These are phyloP conservation scores for Fistulinella prunicolor DNA, from an alignment of 768 basidiomycete genomes.

Conservation along the genomic window DNA sequence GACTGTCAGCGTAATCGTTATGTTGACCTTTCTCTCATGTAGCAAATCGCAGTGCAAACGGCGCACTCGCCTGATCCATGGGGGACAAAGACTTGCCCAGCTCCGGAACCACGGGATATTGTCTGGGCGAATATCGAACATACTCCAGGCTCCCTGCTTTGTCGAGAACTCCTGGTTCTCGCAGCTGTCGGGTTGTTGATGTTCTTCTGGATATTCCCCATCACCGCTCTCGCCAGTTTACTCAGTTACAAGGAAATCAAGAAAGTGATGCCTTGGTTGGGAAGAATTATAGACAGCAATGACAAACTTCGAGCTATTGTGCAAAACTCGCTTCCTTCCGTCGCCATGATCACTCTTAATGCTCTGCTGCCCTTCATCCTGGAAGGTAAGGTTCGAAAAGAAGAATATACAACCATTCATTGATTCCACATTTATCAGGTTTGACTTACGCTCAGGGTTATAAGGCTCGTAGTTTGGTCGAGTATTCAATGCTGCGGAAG, in stretches of 20 bases:
- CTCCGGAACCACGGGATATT: conserved; percentile 94
- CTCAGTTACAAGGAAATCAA: conserved; percentile 94
- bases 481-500: conserved; percentile 92
- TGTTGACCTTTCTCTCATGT: neutral
- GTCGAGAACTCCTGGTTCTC: conserved; percentile 72
- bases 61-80: conserved; percentile 70
- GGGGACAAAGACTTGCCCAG: conserved; percentile 65
- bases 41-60: conserved; percentile 89
- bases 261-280: conserved; percentile 85
- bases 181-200: conserved; percentile 68
- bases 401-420: neutral
- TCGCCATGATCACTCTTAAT: conserved; percentile 89
- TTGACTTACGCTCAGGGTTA: conserved; percentile 91
- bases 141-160: conserved; percentile 51
- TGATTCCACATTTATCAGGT: conserved; percentile 32
- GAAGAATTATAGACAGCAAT: conserved; percentile 77
- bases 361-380: conserved; percentile 84
- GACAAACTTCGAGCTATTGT: conserved; percentile 81
- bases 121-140: conserved; percentile 90
- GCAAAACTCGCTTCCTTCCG: conserved; percentile 90
- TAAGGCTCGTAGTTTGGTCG: conserved; percentile 87
- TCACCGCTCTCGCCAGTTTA: conserved; percentile 79
- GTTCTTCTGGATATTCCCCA: conserved; percentile 92
- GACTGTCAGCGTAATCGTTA: neutral
- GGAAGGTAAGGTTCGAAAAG: conserved; percentile 54